Evolutionary conservation across 1,284 basidiomycete species (phyloP).

Genomic region (Irpex lacteus): DNA sequence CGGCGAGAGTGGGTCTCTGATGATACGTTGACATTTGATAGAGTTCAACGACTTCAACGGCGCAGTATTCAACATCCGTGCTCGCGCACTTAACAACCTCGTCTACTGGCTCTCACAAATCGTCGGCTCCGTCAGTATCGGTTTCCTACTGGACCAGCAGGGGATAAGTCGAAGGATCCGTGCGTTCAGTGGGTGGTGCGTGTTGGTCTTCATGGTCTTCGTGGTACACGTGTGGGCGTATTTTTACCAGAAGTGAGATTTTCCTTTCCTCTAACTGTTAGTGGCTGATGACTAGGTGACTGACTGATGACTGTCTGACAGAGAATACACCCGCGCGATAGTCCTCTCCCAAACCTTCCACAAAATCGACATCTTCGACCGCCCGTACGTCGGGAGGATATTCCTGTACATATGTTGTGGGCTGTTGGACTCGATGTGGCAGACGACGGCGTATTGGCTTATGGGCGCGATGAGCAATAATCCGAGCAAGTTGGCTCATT

Average conservation of each 20-base stretch:
- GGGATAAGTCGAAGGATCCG: conserved; percentile 53
- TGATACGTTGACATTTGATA: conserved; percentile 18
- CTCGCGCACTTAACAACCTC: conserved; percentile 63
- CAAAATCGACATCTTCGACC: conserved; percentile 55
- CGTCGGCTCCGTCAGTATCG: conserved; percentile 60
- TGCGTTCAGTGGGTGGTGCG: conserved; percentile 60
- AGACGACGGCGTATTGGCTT: conserved; percentile 58
- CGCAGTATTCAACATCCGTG: conserved; percentile 65
- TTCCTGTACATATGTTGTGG: conserved; percentile 58
- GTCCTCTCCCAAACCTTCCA: conserved; percentile 30
- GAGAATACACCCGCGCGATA: conserved; percentile 58
- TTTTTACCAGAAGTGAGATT: conserved; percentile 61
- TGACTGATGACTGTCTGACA: conserved; percentile 25
- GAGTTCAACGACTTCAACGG: conserved; percentile 69
- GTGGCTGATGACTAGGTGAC: not conserved
- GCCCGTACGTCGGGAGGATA: conserved; percentile 48
- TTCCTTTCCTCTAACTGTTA: not conserved
- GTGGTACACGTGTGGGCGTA: conserved; percentile 67
- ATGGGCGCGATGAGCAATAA: conserved; percentile 49
- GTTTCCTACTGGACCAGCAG: conserved; percentile 57
- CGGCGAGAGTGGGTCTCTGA: not conserved
- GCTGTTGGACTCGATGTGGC: conserved; percentile 58
- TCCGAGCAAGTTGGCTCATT: conserved; percentile 43
- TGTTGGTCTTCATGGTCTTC: conserved; percentile 61
- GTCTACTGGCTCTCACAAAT: conserved; percentile 71